phyloP scores from a whole-genome alignment of 2,329 filamentous ascomycete species.

The Botryotinia narcissicola region DNA sequence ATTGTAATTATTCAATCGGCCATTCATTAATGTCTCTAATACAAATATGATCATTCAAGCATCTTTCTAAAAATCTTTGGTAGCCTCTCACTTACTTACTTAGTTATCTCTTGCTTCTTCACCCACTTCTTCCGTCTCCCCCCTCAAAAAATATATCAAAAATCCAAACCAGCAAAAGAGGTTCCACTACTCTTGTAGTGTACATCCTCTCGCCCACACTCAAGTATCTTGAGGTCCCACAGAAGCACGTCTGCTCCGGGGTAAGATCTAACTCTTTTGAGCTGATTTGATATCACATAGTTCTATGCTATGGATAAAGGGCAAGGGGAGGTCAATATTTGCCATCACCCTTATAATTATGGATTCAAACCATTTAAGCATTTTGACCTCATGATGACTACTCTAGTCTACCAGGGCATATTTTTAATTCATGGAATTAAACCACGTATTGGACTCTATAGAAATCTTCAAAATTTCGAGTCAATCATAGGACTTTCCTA shows the following conservation, averaged over 20 bases:
- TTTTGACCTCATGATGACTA: not conserved
- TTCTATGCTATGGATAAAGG: not conserved
- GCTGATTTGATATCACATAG: not conserved
- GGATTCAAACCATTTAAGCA: not conserved
- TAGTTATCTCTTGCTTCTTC: not conserved
- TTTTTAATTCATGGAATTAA: not conserved
- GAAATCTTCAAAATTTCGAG: not conserved
- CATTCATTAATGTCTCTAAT: accelerated
- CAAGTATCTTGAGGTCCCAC: not conserved
- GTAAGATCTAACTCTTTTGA: not conserved
- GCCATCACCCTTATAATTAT: not conserved
- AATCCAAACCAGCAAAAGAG: not conserved
- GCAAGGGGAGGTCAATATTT: not conserved
- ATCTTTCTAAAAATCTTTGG: no score
- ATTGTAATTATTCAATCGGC: no score
- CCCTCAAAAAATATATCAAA: not conserved
- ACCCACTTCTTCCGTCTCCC: not conserved
- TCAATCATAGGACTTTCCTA: not conserved
- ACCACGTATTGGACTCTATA: not conserved
- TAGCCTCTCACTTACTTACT: not conserved
- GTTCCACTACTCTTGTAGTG: not conserved
- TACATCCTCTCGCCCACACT: not conserved
- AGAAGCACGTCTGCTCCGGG: not conserved
- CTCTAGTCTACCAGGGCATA: not conserved
- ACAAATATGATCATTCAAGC: accelerated